These are phyloP conservation scores for Dactylellina sp. DNA, from an alignment of 2,329 filamentous ascomycete species.

Conservation along the genomic window DNA sequence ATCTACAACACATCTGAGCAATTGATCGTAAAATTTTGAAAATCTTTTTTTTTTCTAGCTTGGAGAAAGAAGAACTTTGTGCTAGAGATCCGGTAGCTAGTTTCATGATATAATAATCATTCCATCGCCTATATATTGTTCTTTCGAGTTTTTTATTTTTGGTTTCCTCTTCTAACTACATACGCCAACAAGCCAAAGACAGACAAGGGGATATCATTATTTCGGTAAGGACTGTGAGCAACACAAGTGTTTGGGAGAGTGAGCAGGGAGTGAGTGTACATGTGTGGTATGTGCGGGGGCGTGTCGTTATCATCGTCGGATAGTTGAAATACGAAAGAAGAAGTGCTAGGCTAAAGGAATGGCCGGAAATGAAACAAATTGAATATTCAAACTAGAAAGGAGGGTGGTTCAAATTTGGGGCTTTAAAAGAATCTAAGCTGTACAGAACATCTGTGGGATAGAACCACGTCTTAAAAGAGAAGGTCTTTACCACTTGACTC, in stretches of 20 bases:
- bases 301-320: neutral
- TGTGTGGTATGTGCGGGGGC: too few relatives aligned
- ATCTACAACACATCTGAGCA: conserved; percentile 27
- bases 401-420: neutral
- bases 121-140: neutral
- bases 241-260: conserved; percentile 18
- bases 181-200: conserved; percentile 10
- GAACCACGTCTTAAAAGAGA: neutral
- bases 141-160: neutral
- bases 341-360: conserved; percentile 10
- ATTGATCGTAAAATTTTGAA: neutral
- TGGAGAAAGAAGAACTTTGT: neutral
- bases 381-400: neutral
- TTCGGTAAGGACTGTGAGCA: conserved; percentile 26
- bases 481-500: conserved; percentile 10
- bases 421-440: neutral
- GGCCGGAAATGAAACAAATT: neutral
- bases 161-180: conserved; percentile 18
- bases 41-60: too few relatives aligned
- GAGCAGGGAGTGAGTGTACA: neutral
- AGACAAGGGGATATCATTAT: conserved; percentile 27
- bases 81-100: neutral
- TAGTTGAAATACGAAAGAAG: neutral
- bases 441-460: neutral
- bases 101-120: neutral